Percentiles rank a stretch among this genome's conserved stretches.
These are phyloP conservation scores for Cyclocybe aegerita DNA, from an alignment of 768 basidiomycete species.

Conservation along the genomic window DNA sequence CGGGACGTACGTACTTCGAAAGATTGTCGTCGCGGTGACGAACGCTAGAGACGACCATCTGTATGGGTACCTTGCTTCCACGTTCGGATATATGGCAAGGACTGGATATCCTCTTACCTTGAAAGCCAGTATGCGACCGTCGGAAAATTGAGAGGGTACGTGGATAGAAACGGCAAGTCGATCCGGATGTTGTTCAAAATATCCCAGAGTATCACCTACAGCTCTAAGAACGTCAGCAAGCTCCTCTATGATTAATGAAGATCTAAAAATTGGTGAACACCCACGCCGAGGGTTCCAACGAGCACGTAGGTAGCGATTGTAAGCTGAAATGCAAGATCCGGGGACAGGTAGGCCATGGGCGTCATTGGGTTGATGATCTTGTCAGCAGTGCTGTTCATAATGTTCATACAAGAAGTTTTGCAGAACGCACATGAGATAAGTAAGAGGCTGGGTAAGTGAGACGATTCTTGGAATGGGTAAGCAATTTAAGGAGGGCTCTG, in stretches of 20 bases:
- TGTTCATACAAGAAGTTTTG: too few species aligned
- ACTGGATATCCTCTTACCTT: too few species aligned
- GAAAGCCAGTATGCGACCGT: conserved; percentile 24
- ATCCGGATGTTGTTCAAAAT: conserved; percentile 19
- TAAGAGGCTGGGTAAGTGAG: too few species aligned
- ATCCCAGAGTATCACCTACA: conserved; percentile 26
- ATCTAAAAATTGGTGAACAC: not conserved
- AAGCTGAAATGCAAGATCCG: conserved; percentile 20
- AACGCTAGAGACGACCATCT: conserved; percentile 15
- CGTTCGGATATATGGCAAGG: too few species aligned
- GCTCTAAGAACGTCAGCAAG: too few species aligned
- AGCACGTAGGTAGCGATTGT: conserved; percentile 24
- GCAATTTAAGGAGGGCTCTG: too few species aligned
- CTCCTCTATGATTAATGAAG: too few species aligned
- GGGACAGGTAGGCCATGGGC: conserved; percentile 27
- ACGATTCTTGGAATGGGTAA: too few species aligned
- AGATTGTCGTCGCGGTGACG: conserved; percentile 1
- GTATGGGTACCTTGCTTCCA: too few species aligned
- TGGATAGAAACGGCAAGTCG: conserved; percentile 20
- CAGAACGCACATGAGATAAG: too few species aligned
- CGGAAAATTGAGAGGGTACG: conserved; percentile 12
- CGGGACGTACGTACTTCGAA: conserved; percentile 3
- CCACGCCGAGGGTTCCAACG: conserved; percentile 12
- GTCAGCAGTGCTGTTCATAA: too few species aligned
- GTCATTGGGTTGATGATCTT: conserved; percentile 23